phyloP scores from a whole-genome alignment of 2,329 filamentous ascomycete species.

The Penicillium sp. region DNA sequence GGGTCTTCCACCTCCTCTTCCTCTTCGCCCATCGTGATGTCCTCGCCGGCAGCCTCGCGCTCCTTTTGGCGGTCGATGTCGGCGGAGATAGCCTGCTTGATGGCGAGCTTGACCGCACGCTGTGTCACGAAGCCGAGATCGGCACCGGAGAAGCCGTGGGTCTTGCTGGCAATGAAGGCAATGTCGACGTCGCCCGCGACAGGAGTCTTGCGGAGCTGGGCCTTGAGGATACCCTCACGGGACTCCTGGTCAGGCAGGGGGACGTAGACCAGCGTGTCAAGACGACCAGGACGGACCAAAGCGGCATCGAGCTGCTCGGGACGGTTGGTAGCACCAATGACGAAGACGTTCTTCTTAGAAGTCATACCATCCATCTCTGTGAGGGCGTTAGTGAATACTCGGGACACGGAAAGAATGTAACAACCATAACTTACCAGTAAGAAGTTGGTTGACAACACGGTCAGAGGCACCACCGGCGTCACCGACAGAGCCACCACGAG shows the following conservation, averaged over 20 bases:
- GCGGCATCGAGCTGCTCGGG: slow-evolving; percentile 98
- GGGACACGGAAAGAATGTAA: neutral
- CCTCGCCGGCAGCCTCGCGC: slow-evolving; percentile 77
- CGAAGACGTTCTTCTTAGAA: slow-evolving; percentile 99
- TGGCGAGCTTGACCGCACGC: slow-evolving; percentile 97
- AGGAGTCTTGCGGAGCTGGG: slow-evolving; percentile 97
- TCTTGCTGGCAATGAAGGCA: slow-evolving; percentile 90
- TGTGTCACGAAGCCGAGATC: slow-evolving; percentile 99
- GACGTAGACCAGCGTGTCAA: slow-evolving; percentile 97
- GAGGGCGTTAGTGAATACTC: slow-evolving; percentile 40
- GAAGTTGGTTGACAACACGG: slow-evolving; percentile 98
- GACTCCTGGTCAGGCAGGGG: slow-evolving; percentile 90
- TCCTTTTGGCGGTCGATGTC: slow-evolving; percentile 91
- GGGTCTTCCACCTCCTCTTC: slow-evolving; percentile 70
- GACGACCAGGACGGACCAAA: slow-evolving; percentile 95
- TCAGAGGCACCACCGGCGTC: slow-evolving; percentile 98
- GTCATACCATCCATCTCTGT: slow-evolving; percentile 99
- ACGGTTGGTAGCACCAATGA: slow-evolving; percentile 97
- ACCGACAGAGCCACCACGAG: slow-evolving; percentile 91
- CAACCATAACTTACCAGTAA: slow-evolving; percentile 71
- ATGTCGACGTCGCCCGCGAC: slow-evolving; percentile 85
- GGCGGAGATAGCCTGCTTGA: slow-evolving; percentile 87
- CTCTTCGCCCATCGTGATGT: slow-evolving; percentile 73
- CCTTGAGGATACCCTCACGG: slow-evolving; percentile 84
- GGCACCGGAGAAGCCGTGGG: slow-evolving; percentile 98